phyloP scores from a whole-genome alignment of 2,329 filamentous ascomycete genomes.

The Dactylellina drechsleri region DNA sequence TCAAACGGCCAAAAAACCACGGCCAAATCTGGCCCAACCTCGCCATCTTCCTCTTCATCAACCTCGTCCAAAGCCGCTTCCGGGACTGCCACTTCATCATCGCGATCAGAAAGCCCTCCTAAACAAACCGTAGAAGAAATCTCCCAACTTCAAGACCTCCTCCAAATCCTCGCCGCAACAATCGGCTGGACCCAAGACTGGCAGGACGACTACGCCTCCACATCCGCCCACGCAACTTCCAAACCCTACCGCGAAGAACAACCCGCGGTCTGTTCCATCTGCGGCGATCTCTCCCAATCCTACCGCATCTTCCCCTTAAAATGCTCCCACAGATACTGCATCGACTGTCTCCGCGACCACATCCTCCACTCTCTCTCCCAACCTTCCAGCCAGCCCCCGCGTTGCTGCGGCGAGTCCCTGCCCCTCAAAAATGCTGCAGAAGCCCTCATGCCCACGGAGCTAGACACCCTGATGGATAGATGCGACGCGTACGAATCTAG shows the following conservation, averaged over 20 bases:
- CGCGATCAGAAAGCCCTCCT: neutral
- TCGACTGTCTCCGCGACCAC: constrained; percentile 45
- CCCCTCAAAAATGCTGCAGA: constrained; percentile 42
- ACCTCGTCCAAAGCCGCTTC: neutral
- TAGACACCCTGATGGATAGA: constrained; percentile 37
- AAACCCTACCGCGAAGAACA: constrained; percentile 45
- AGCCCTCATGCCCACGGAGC: constrained; percentile 43
- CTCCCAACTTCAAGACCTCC: constrained; percentile 48
- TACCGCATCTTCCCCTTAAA: constrained; percentile 43
- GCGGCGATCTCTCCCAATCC: constrained; percentile 35
- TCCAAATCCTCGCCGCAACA: constrained; percentile 39
- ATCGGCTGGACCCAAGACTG: constrained; percentile 39
- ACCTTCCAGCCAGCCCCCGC: constrained; percentile 33
- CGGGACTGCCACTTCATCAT: neutral
- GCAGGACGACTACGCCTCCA: constrained; percentile 36
- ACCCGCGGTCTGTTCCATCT: constrained; percentile 46
- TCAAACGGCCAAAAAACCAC: neutral
- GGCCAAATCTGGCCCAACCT: neutral
- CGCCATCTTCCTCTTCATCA: neutral
- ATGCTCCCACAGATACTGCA: constrained; percentile 45
- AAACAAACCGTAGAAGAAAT: constrained; percentile 30
- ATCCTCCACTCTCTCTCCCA: constrained; percentile 41
- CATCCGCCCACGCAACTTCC: constrained; percentile 32
- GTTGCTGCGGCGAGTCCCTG: constrained; percentile 39
- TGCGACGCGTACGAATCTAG: constrained; percentile 41